Base-by-base conservation (phyloP, 1,284 basidiomycete species). In the Schizophyllum commune region DNA sequence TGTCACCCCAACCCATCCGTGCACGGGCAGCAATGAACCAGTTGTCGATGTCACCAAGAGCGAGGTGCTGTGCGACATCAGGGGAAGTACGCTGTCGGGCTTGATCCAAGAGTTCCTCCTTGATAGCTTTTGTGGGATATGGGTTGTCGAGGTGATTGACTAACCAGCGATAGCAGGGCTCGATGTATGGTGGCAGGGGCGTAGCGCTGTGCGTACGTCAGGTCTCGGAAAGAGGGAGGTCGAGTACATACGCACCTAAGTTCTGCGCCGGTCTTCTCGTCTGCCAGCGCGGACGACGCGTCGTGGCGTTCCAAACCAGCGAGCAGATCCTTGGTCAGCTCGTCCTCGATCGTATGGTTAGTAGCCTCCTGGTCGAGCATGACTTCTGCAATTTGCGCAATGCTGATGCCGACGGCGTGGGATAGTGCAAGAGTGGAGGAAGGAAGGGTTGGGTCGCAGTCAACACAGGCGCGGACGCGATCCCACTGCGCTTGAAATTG, bases 1-100 rank as follows among this genome's bases (percentile, higher is more conserved):
- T 62, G 0, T 62, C 47, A 3, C 77, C 81, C 83, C 83, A 85
- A 0, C 82, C 83, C 0, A 84, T 83, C 0, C 81, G 74, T 17
- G 76, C 75, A 0, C 83, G 74, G 0, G 69, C 70, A 17, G 79
- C 77, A 19, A 73, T 67, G 55, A 85, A 84, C 83, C 83, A 84
- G 0, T 70, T 68, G 39, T 77, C 76, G 47, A 85, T 66, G 1
- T 77, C 69, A 19, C 72, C 71, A 0, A 72, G 13, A 0, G 71
- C 20, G 0, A 69, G 0, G n/a, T n/a, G n/a, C n/a, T n/a, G n/a
- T n/a, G n/a, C n/a, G n/a, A n/a, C n/a, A n/a, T n/a, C n/a, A n/a
- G n/a, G n/a, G n/a, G n/a, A n/a, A n/a, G n/a, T n/a, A n/a, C n/a
- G n/a, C n/a, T n/a, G n/a, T n/a, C n/a, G 64, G 0, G 73, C 65